A percentile compares a stretch with the other conserved stretches of the same genome.
Conservation (phyloP, 2,329 filamentous ascomycete species). For the Colletotrichum zoysiae region DNA sequence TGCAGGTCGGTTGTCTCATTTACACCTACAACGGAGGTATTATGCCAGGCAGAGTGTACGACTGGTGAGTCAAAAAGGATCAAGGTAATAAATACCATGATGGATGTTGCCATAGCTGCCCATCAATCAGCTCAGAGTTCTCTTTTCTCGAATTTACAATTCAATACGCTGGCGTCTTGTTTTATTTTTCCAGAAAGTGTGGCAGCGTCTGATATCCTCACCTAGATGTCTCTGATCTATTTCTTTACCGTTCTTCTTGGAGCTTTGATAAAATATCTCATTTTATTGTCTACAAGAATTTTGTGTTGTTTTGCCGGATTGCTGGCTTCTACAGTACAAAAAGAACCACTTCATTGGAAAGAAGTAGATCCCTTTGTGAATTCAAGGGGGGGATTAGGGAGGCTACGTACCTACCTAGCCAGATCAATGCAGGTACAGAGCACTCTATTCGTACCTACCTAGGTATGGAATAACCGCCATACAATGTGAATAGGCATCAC, state of each 20-base stretch:
- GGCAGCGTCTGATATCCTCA: background rate
- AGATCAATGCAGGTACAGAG: background rate
- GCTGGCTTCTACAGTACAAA: background rate
- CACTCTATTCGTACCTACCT: background rate
- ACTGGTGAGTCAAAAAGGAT: background rate
- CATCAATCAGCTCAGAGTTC: background rate
- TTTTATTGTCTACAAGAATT: background rate
- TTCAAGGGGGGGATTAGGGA: background rate
- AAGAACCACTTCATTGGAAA: background rate
- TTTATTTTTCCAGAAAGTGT: background rate
- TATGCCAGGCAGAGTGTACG: background rate
- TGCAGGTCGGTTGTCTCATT: slow-evolving; percentile 7
- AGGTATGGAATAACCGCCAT: background rate
- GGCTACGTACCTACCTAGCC: background rate
- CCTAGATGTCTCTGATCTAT: background rate
- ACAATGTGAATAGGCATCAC: background rate
- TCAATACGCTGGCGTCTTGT: background rate
- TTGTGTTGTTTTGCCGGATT: background rate
- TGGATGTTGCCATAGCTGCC: background rate
- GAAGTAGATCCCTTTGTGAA: too few relatives aligned
- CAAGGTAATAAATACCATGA: too few relatives aligned
- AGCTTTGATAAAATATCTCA: background rate
- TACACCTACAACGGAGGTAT: slow-evolving; percentile 18
- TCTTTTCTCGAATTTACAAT: background rate
- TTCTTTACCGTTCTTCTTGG: background rate